A percentile compares a stretch with the other conserved stretches of the same genome.
phyloP scores from a whole-genome alignment of 164 flowering plant species.

The Malania oleifera region DNA sequence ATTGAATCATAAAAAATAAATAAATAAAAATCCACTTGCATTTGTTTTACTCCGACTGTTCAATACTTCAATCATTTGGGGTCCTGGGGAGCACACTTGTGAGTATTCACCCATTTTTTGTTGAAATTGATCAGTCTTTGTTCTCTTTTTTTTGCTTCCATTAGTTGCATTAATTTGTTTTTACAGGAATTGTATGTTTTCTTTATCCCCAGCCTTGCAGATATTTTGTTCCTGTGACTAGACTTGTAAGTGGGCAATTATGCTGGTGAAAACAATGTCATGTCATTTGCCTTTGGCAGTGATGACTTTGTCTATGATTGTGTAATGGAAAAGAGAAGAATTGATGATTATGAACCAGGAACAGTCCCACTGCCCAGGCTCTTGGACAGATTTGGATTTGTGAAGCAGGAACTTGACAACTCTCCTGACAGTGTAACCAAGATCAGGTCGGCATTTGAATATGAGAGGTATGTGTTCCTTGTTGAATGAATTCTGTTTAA shows the following conservation, averaged over 20 bases:
- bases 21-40: too few relatives aligned
- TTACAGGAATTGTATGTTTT: too few relatives aligned
- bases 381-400: background rate
- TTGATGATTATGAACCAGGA: background rate
- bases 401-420: background rate
- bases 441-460: background rate
- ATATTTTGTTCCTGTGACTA: background rate
- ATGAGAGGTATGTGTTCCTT: background rate
- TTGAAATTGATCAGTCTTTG: too few relatives aligned
- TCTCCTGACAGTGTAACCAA: constrained; percentile 1
- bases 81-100: too few relatives aligned
- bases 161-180: too few relatives aligned
- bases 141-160: too few relatives aligned
- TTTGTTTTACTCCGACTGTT: too few relatives aligned
- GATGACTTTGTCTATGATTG: background rate
- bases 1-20: too few relatives aligned
- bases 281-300: background rate
- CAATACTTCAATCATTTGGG: too few relatives aligned
- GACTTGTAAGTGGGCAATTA: background rate
- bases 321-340: background rate
- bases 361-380: background rate
- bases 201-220: background rate
- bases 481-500: background rate
- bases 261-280: background rate
- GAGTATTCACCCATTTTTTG: too few relatives aligned